Evolutionary conservation across 805 yeast species (phyloP).

Genomic region (Starmerella roubikii): DNA sequence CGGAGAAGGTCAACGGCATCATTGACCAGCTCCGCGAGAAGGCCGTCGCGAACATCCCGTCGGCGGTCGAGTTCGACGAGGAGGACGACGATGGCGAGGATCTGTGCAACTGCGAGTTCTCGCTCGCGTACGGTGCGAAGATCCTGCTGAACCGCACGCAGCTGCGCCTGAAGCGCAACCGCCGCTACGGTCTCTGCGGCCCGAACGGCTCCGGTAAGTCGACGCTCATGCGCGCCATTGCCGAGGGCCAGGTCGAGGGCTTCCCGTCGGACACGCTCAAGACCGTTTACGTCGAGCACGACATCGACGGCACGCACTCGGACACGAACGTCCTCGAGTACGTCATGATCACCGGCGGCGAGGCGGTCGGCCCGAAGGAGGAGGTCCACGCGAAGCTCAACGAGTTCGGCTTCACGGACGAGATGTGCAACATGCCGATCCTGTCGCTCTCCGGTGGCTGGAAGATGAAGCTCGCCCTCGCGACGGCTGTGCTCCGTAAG

Average conservation of each 20-base stretch:
- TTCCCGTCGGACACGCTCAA: slow-evolving; percentile 99
- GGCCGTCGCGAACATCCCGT: slow-evolving; percentile 97
- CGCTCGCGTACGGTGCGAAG: slow-evolving; percentile 99
- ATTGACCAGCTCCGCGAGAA: slow-evolving; percentile 91
- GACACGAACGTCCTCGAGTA: slow-evolving; percentile 89
- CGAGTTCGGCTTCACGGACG: slow-evolving; percentile 89
- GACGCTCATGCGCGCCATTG: slow-evolving; percentile 93
- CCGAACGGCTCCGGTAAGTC: slow-evolving; percentile 99
- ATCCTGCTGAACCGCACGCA: slow-evolving; percentile 98
- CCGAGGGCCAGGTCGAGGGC: slow-evolving; percentile 98
- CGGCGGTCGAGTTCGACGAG: slow-evolving; percentile 72
- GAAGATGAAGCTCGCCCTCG: slow-evolving; percentile 99
- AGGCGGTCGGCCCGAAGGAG: slow-evolving; percentile 64
- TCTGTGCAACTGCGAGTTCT: slow-evolving; percentile 99
- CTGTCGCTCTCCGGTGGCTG: slow-evolving; percentile 99
- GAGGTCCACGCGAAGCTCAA: slow-evolving; percentile 58
- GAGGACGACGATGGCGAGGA: slow-evolving; percentile 99
- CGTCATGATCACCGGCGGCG: slow-evolving; percentile 72
- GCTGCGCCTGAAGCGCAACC: slow-evolving; percentile 86
- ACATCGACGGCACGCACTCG: slow-evolving; percentile 95
- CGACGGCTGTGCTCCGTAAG: slow-evolving; percentile 97
- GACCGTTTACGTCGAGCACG: slow-evolving; percentile 99
- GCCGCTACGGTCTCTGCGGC: slow-evolving; percentile 98
- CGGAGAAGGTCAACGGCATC: slow-evolving; percentile 74
- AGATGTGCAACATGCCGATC: slow-evolving; percentile 87